Conservation (phyloP, 768 basidiomycete species). For the Fistulinella prunicolor region DNA sequence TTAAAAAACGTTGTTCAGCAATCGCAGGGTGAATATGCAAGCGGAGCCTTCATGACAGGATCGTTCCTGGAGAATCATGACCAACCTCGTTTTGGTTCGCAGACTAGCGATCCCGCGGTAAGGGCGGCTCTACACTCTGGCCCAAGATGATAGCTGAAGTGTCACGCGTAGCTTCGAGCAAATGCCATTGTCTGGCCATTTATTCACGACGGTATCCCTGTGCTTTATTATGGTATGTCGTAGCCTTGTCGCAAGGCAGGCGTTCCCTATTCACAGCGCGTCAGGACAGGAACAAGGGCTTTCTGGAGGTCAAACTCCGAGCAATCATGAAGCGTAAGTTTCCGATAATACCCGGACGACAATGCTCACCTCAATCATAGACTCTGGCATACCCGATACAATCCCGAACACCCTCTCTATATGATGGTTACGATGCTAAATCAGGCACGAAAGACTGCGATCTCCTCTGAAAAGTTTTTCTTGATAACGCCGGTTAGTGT, state of each 20-base stretch:
- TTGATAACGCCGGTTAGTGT: constrained; percentile 44
- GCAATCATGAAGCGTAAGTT: constrained; percentile 50
- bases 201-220: constrained; percentile 49
- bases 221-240: constrained; percentile 45
- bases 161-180: constrained; percentile 32
- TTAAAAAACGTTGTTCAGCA: constrained; percentile 26
- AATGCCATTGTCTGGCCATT: constrained; percentile 53
- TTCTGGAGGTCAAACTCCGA: constrained; percentile 41
- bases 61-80: constrained; percentile 58
- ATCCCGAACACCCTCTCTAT: constrained; percentile 47
- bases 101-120: constrained; percentile 42
- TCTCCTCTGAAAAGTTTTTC: constrained; percentile 41
- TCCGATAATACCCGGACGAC: not conserved
- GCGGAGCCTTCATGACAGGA: constrained; percentile 40
- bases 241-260: not conserved
- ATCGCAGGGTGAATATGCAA: constrained; percentile 38
- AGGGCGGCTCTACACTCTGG: constrained; percentile 6
- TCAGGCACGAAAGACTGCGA: constrained; percentile 50
- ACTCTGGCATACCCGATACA: constrained; percentile 59
- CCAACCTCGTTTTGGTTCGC: constrained; percentile 45
- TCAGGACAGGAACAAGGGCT: constrained; percentile 51
- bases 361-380: constrained; percentile 31
- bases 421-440: constrained; percentile 49
- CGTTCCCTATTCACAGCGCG: not conserved
- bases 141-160: not conserved